These are phyloP conservation scores for Aeschynomene evenia DNA, from an alignment of 306 rosid genomes.

Conservation along the genomic window DNA sequence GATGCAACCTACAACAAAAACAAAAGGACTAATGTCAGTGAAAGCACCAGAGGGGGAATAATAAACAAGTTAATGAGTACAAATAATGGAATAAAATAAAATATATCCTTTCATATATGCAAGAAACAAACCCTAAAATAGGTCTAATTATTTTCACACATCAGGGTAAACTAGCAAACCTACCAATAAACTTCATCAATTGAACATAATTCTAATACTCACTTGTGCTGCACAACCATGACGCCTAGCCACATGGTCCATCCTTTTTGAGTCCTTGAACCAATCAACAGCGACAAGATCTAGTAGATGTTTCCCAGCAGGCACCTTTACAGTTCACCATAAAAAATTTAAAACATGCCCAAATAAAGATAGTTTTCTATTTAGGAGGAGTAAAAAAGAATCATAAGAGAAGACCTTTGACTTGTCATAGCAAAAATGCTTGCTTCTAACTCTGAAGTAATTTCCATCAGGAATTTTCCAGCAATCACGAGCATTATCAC, in stretches of 20 bases:
- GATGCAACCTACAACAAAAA: constrained; percentile 70
- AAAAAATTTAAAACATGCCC: constrained; percentile 36
- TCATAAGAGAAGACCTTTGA: constrained; percentile 60
- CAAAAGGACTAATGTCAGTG: constrained; percentile 15
- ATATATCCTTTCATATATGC: not conserved
- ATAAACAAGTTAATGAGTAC: not conserved
- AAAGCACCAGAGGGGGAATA: not conserved
- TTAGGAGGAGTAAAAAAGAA: constrained; percentile 15
- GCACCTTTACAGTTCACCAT: constrained; percentile 55
- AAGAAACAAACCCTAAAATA: constrained; percentile 12
- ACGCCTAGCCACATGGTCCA: constrained; percentile 94
- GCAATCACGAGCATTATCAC: constrained; percentile 89
- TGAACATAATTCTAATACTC: constrained; percentile 34
- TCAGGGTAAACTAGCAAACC: constrained; percentile 23
- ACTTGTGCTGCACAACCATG: constrained; percentile 98
- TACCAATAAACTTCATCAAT: constrained; percentile 18
- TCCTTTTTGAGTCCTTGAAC: constrained; percentile 96
- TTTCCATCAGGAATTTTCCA: constrained; percentile 94
- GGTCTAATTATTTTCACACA: constrained; percentile 1
- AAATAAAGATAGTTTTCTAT: constrained; percentile 16
- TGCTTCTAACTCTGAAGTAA: constrained; percentile 95
- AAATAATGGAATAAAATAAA: not conserved
- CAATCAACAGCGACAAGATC: constrained; percentile 99
- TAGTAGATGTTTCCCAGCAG: constrained; percentile 93
- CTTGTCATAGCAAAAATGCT: constrained; percentile 80